Base-by-base conservation (phyloP, 2,329 filamentous ascomycete species). In the Cercospora nicotianae region DNA sequence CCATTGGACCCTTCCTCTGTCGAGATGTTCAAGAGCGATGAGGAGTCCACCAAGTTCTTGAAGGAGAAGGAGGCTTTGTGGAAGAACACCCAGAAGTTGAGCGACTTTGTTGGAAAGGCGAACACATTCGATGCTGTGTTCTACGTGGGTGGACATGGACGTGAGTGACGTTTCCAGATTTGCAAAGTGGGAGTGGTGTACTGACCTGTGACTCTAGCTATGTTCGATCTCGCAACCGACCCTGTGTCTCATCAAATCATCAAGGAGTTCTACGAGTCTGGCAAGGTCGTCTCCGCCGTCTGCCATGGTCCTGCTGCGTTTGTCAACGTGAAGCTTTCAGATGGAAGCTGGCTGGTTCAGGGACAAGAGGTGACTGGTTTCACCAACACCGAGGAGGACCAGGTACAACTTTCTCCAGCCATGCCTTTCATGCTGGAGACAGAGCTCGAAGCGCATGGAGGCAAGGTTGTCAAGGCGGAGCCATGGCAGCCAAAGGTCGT, bases 281-380 rank as follows among this genome's bases (percentile, higher is more conserved):
- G 84, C 70, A 91, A 91, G 82, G 82, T 87, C 64, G 84, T 91
- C 13, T 81, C 87, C 0, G 87, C 89, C 3, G 88, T 92, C 57
- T 91, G 90, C 81, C 90, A 92, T 79, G 90, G 88, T 5, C 87
- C 89, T 2, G 86, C 86, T 3, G 90, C 85, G 12, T 81, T 92
- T 16, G 82, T 84, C 60, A 84, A 89, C 72, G 89, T 86, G 39
- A 86, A 83, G 73, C 74, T 83, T 20, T 70, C 79, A 5, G 80
- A 84, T 68, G 87, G 87, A 36, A 80, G 82, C 70, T 81, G 82
- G 61, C 79, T 91, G 9, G 77, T 91, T 45, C 79, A 83, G 60
- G 87, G 85, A 55, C 84, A 84, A 75, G 79, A 83, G 57, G 86
- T 88, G 26, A 90, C 88, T 0, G 88, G 86, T 9, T 88, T 89